Percentiles rank a stretch among this genome's conserved stretches.
Conservation (phyloP, 1,284 basidiomycete genomes). For the Neolentinus lepideus region DNA sequence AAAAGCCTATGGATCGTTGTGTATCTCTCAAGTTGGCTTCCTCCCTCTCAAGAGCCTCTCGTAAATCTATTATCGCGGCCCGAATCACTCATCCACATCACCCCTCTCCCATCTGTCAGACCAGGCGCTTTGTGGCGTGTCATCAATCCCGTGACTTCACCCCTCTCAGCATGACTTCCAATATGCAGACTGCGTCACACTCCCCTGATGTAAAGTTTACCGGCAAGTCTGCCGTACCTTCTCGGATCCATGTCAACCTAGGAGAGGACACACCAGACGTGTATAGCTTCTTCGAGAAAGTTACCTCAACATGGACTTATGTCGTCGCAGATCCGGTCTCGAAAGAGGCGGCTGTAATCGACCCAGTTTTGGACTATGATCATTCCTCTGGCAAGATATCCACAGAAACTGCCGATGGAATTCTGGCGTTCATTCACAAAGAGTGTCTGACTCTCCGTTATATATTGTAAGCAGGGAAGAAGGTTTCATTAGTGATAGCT, state of each 20-base stretch:
- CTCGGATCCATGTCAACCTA: constrained; percentile 13
- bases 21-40: not conserved
- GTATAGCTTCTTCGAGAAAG: constrained; percentile 24
- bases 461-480: constrained; percentile 22
- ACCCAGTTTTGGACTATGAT: constrained; percentile 32
- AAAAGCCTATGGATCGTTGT: not conserved
- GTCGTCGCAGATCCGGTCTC: constrained; percentile 26
- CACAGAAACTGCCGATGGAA: constrained; percentile 27
- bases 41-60: not conserved
- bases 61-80: not conserved
- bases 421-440: constrained; percentile 25
- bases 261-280: constrained; percentile 19
- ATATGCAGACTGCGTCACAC: not conserved
- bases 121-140: too few relatives aligned
- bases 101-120: too few relatives aligned
- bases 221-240: not conserved
- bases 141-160: too few relatives aligned
- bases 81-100: not conserved
- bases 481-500: not conserved
- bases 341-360: constrained; percentile 25
- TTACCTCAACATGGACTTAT: constrained; percentile 30
- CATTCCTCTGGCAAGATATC: constrained; percentile 24
- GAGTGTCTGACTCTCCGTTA: constrained; percentile 24
- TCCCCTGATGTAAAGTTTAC: not conserved
- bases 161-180: not conserved